Conservation (phyloP, 441 rosid genomes). For the Theobroma grandiflorum region DNA sequence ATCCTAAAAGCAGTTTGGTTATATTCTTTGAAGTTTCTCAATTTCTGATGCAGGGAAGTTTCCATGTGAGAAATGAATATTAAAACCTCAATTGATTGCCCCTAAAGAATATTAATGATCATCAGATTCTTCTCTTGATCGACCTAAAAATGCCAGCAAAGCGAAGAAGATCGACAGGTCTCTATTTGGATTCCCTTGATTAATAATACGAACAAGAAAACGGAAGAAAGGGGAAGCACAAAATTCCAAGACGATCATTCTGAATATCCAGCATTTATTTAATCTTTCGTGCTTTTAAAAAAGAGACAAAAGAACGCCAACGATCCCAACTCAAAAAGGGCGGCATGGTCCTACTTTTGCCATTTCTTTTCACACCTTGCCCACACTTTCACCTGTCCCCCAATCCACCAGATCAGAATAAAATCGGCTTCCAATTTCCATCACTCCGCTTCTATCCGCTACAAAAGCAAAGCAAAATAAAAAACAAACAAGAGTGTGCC, state of each 20-base stretch:
- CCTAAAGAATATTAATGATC: neutral
- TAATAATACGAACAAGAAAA: neutral
- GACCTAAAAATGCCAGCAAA: neutral
- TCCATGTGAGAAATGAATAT: neutral
- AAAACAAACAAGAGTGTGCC: neutral
- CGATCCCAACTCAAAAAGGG: slow-evolving; percentile 19
- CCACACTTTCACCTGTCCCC: slow-evolving; percentile 5
- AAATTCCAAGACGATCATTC: slow-evolving; percentile 16
- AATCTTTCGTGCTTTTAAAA: slow-evolving; percentile 21
- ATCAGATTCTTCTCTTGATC: neutral
- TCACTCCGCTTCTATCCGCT: neutral
- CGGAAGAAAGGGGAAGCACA: neutral
- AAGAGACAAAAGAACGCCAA: slow-evolving; percentile 25
- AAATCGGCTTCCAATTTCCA: neutral
- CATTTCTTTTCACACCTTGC: slow-evolving; percentile 20
- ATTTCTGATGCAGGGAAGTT: neutral
- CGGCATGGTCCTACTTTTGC: neutral
- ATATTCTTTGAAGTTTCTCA: neutral
- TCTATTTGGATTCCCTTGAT: neutral
- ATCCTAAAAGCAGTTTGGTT: neutral
- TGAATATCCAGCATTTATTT: slow-evolving; percentile 19
- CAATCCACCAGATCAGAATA: neutral
- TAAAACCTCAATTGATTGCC: neutral
- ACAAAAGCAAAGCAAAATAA: no score
- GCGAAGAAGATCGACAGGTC: neutral